phyloP scores from a whole-genome alignment of 2,329 filamentous ascomycete species.

The Bipolaris zeicola region DNA sequence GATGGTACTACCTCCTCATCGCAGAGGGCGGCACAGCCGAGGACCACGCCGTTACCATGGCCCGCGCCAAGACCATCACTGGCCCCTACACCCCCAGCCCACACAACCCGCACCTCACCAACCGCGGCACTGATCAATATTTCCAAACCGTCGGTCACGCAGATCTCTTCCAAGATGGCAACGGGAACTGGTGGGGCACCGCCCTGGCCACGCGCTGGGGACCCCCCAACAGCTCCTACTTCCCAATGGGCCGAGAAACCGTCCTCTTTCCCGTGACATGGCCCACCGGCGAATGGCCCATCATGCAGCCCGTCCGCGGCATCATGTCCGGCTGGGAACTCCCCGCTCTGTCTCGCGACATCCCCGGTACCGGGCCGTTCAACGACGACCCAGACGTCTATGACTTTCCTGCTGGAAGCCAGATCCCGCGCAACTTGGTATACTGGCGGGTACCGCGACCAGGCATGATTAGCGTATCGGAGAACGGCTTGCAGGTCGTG shows the following conservation, averaged over 20 bases:
- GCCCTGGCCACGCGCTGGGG: conserved; percentile 33
- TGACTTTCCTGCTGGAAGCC: conserved; percentile 52
- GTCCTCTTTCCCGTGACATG: conserved; percentile 34
- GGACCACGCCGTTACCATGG: conserved; percentile 45
- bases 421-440: conserved; percentile 58
- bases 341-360: conserved; percentile 40
- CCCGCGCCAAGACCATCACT: conserved; percentile 38
- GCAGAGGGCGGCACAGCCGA: conserved; percentile 46
- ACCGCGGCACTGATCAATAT: conserved; percentile 43
- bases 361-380: conserved; percentile 49
- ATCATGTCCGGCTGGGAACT: conserved; percentile 51
- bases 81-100: conserved; percentile 45
- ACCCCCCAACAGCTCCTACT: conserved; percentile 1
- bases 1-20: conserved; percentile 40
- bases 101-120: conserved; percentile 48
- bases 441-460: conserved; percentile 52
- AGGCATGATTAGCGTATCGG: conserved; percentile 4
- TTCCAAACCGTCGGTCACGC: conserved; percentile 40
- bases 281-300: conserved; percentile 51
- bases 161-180: conserved; percentile 35
- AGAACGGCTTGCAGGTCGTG: conserved; percentile 37
- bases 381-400: conserved; percentile 52
- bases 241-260: conserved; percentile 39
- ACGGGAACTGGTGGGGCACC: conserved; percentile 33
- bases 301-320: conserved; percentile 50